Evolutionary conservation across 352 stramenopile species (phyloP).

Genomic region (Phytophthora quininea): DNA sequence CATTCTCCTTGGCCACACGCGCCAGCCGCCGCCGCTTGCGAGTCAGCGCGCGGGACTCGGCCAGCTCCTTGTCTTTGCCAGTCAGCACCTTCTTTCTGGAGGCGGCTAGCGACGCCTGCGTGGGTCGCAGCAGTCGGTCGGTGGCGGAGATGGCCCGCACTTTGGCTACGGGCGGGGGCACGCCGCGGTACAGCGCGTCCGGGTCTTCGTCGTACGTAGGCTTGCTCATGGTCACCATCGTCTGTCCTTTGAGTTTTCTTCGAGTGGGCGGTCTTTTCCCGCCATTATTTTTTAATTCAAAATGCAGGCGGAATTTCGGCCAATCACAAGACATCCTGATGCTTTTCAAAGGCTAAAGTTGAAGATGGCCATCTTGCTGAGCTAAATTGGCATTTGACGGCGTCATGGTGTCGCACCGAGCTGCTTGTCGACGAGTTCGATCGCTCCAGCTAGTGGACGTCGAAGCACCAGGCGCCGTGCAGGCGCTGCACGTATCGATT

Average conservation of each 20-base stretch:
- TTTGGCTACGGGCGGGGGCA: slow-evolving; percentile 48
- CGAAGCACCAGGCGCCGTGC: slow-evolving; percentile 45
- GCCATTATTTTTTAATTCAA: not conserved
- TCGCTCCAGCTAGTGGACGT: not conserved
- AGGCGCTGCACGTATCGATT: slow-evolving; percentile 58
- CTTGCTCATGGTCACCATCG: not conserved
- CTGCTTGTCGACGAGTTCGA: slow-evolving; percentile 7
- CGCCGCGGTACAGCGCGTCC: slow-evolving; percentile 53
- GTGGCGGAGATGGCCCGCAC: slow-evolving; percentile 62
- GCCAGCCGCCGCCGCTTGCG: slow-evolving; percentile 36
- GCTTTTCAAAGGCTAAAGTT: slow-evolving; percentile 7
- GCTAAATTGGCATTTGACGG: slow-evolving; percentile 2
- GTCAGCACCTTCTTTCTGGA: slow-evolving; percentile 49
- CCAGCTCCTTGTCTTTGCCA: slow-evolving; percentile 48
- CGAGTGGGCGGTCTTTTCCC: not conserved
- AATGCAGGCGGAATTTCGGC: not conserved
- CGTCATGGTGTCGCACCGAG: slow-evolving; percentile 2
- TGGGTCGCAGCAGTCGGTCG: slow-evolving; percentile 67
- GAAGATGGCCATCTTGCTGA: slow-evolving; percentile 11
- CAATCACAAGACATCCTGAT: not conserved
- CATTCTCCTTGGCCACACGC: slow-evolving; percentile 58
- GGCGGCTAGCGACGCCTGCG: slow-evolving; percentile 55
- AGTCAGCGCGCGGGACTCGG: slow-evolving; percentile 40
- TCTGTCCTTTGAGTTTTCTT: too few relatives aligned
- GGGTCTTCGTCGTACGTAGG: slow-evolving; percentile 42